These are phyloP conservation scores for Mychonastes homosphaera DNA, from an alignment of 139 green algal species.

Conservation along the genomic window DNA sequence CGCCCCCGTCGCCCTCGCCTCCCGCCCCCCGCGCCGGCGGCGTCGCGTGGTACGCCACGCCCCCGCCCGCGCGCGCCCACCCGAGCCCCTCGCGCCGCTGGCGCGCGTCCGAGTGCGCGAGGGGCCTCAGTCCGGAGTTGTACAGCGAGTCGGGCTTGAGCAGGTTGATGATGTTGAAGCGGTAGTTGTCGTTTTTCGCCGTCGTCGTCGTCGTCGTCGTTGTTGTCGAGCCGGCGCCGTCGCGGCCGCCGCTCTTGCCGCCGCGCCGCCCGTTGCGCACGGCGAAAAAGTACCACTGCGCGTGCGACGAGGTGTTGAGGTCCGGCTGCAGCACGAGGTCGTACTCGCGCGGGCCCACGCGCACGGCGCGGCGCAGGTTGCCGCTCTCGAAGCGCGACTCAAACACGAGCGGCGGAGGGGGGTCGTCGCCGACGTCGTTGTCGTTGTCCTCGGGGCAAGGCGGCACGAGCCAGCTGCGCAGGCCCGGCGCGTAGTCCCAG, in stretches of 20 bases:
- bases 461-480: constrained; percentile 9
- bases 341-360: constrained; percentile 59
- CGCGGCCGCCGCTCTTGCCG: too few relatives aligned
- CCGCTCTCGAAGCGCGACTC: constrained; percentile 62
- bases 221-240: too few relatives aligned
- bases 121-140: constrained; percentile 41
- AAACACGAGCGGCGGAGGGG: constrained; percentile 61
- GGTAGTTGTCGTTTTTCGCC: constrained; percentile 40
- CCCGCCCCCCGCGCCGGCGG: too few relatives aligned
- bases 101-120: constrained; percentile 19
- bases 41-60: constrained; percentile 20
- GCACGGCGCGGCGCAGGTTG: constrained; percentile 51
- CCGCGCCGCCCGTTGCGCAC: constrained; percentile 34
- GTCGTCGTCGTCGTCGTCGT: too few relatives aligned
- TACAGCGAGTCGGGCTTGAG: constrained; percentile 55
- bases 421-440: too few relatives aligned
- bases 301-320: constrained; percentile 50
- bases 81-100: constrained; percentile 5
- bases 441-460: constrained; percentile 6
- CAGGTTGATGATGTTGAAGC: constrained; percentile 68
- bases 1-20: too few relatives aligned
- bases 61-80: background rate
- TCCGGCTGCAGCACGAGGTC: constrained; percentile 58
- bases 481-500: background rate
- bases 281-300: constrained; percentile 63